These are phyloP conservation scores for Westerdykella aurantiaca DNA, from an alignment of 2,329 filamentous ascomycete species.

Conservation along the genomic window DNA sequence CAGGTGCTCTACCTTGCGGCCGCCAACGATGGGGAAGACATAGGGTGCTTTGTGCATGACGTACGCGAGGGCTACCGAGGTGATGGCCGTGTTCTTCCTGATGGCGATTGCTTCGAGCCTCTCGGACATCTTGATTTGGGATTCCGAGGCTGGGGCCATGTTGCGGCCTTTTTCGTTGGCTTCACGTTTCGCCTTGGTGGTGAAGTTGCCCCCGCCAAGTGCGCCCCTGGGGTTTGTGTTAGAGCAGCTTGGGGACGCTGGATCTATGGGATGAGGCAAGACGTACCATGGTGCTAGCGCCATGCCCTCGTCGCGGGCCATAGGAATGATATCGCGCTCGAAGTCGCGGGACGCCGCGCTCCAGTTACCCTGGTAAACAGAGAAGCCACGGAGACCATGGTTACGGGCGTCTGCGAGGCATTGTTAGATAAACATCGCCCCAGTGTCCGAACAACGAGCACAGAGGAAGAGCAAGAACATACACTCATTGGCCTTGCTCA, in stretches of 20 bases:
- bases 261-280: too few species aligned
- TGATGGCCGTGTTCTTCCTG: slow-evolving; percentile 53
- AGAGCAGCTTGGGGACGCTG: too few species aligned
- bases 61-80: slow-evolving; percentile 61
- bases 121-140: slow-evolving; percentile 48
- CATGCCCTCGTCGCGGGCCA: slow-evolving; percentile 59
- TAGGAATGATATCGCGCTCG: slow-evolving; percentile 64
- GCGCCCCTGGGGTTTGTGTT: slow-evolving; percentile 45
- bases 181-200: slow-evolving; percentile 27
- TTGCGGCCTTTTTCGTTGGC: slow-evolving; percentile 33
- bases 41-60: slow-evolving; percentile 65
- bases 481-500: slow-evolving; percentile 44
- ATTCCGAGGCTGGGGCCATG: slow-evolving; percentile 40
- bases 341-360: slow-evolving; percentile 58
- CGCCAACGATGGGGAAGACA: slow-evolving; percentile 70
- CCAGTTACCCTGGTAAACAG: slow-evolving; percentile 64
- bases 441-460: neutral
- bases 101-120: slow-evolving; percentile 57
- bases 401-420: slow-evolving; percentile 52
- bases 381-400: slow-evolving; percentile 65
- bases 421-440: slow-evolving; percentile 1
- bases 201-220: slow-evolving; percentile 46
- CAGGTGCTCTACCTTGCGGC: slow-evolving; percentile 66
- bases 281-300: slow-evolving; percentile 47
- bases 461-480: slow-evolving; percentile 9